Evolutionary conservation across 768 basidiomycete genomes (phyloP).

Genomic region (Lepiota venenata): DNA sequence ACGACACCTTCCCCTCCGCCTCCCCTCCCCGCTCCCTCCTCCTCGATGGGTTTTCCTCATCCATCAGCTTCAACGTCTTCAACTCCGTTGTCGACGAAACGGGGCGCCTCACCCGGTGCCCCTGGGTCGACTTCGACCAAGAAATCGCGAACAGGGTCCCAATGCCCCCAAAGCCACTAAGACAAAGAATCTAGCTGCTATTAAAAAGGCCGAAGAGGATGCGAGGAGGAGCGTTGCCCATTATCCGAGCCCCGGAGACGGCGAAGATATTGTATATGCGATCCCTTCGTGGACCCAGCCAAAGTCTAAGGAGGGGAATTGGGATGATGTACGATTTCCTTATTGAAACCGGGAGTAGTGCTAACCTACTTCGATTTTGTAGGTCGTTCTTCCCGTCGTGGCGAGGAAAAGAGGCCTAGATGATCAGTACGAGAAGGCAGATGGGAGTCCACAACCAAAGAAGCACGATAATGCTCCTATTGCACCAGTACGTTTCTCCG

Average conservation of each 20-base stretch:
- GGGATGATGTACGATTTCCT: constrained; percentile 68
- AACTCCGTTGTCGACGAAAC: constrained; percentile 24
- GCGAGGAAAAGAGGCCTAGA: constrained; percentile 80
- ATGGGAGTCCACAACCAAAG: constrained; percentile 63
- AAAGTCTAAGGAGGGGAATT: constrained; percentile 62
- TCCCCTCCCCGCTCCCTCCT: constrained; percentile 26
- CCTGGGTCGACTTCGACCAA: constrained; percentile 3
- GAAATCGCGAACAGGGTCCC: constrained; percentile 22
- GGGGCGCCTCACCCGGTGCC: constrained; percentile 26
- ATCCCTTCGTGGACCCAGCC: constrained; percentile 85
- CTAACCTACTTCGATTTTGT: constrained; percentile 5
- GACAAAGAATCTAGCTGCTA: constrained; percentile 39
- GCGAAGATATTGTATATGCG: constrained; percentile 58
- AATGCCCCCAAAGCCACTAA: constrained; percentile 28
- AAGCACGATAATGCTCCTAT: constrained; percentile 30
- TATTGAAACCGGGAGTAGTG: constrained; percentile 9
- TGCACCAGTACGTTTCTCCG: constrained; percentile 53
- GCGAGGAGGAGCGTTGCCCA: constrained; percentile 58
- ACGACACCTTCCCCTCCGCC: constrained; percentile 26
- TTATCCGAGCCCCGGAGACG: constrained; percentile 60
- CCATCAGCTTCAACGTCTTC: constrained; percentile 26
- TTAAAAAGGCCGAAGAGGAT: constrained; percentile 37
- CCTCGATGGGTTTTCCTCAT: constrained; percentile 23
- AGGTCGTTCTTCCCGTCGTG: constrained; percentile 85
- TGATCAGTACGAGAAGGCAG: constrained; percentile 61